Percentiles rank a stretch among this genome's conserved stretches.
phyloP scores from a whole-genome alignment of 2,329 filamentous ascomycete genomes.

The Peltaster fructicola region DNA sequence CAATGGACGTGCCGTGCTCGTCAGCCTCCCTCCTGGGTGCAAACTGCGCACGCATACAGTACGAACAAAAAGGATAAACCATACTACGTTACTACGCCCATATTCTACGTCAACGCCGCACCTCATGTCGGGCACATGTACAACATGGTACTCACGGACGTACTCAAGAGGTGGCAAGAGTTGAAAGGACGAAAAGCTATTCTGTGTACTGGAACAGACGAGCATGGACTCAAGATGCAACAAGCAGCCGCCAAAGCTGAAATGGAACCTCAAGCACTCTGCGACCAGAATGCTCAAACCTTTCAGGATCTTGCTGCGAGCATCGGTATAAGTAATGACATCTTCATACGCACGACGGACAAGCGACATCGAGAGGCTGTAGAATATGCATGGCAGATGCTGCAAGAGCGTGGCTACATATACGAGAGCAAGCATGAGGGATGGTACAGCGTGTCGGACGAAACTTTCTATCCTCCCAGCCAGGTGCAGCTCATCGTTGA shows the following conservation, averaged over 20 bases:
- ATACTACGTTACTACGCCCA: constrained; percentile 89
- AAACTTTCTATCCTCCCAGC: constrained; percentile 79
- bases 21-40: too few species aligned
- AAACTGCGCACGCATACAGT: too few species aligned
- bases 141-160: constrained; percentile 76
- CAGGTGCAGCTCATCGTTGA: constrained; percentile 58
- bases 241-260: constrained; percentile 58
- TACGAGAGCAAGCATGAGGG: constrained; percentile 78
- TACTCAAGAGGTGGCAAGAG: constrained; percentile 78
- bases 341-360: constrained; percentile 89
- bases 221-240: constrained; percentile 96
- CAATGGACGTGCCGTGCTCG: too few species aligned
- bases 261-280: constrained; percentile 65
- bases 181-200: constrained; percentile 55
- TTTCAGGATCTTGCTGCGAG: constrained; percentile 59
- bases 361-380: constrained; percentile 66
- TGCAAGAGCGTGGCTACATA: constrained; percentile 59
- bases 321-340: constrained; percentile 56
- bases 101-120: constrained; percentile 97
- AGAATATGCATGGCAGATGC: constrained; percentile 70
- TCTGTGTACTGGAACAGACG: constrained; percentile 82
- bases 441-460: constrained; percentile 94
- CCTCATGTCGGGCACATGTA: constrained; percentile 93
- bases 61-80: constrained; percentile 40
- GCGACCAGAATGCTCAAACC: constrained; percentile 63